A percentile compares a stretch with the other conserved stretches of the same genome.
Evolutionary conservation across 805 yeast genomes (phyloP).

Genomic region (Naumovozyma baii): DNA sequence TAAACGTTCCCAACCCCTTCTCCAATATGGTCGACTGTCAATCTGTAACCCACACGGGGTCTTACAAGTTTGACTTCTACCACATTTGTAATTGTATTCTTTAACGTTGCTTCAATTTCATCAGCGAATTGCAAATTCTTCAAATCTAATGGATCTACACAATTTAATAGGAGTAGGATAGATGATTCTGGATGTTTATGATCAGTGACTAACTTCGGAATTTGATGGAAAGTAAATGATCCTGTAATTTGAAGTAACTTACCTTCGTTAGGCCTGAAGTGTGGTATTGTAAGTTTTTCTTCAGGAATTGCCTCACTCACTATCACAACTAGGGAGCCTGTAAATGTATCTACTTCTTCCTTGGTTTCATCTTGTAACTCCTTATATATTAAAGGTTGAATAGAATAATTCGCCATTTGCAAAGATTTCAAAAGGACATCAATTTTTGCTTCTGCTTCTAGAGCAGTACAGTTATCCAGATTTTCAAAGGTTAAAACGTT

Average conservation of each 20-base stretch:
- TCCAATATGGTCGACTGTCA: slow-evolving; percentile 37
- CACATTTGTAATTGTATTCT: slow-evolving; percentile 32
- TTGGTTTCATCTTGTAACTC: background rate
- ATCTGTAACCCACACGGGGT: slow-evolving; percentile 37
- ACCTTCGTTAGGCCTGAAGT: slow-evolving; percentile 20
- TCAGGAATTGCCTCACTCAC: slow-evolving; percentile 7
- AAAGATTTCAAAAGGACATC: slow-evolving; percentile 4
- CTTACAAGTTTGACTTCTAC: slow-evolving; percentile 50
- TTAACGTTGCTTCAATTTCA: slow-evolving; percentile 45
- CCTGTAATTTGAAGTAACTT: slow-evolving; percentile 12
- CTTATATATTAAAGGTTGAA: background rate
- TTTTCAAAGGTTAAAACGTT: slow-evolving; percentile 15
- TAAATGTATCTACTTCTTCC: slow-evolving; percentile 9
- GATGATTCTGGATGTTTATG: slow-evolving; percentile 24
- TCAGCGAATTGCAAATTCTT: slow-evolving; percentile 39
- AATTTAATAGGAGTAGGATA: slow-evolving; percentile 58
- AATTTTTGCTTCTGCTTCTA: background rate
- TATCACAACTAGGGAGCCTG: slow-evolving; percentile 21
- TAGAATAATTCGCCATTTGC: background rate
- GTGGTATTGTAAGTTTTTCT: slow-evolving; percentile 1
- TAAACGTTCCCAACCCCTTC: slow-evolving; percentile 65
- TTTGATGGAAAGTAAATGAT: slow-evolving; percentile 28
- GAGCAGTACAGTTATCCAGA: background rate
- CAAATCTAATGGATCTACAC: slow-evolving; percentile 56
- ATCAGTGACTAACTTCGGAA: slow-evolving; percentile 30